Percentiles rank a stretch among this genome's conserved stretches.
Evolutionary conservation across 2,329 filamentous ascomycete genomes (phyloP).

Genomic region (Paramyrothecium sp.): DNA sequence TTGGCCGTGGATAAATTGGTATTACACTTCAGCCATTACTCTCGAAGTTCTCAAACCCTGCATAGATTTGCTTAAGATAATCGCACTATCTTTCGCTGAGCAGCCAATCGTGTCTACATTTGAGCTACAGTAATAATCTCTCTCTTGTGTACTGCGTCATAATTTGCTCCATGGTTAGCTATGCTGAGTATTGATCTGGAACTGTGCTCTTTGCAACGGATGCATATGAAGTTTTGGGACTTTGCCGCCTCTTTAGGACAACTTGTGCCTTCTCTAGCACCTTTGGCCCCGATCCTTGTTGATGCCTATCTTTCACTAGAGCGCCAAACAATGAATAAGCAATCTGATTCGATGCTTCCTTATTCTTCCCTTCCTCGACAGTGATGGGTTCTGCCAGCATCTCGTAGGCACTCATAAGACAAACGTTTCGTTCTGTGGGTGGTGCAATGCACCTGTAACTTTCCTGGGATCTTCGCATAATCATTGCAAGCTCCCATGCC

Average conservation of each 20-base stretch:
- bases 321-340: background rate
- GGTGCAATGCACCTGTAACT: background rate
- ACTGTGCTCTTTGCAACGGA: too few species aligned
- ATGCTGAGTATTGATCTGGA: too few species aligned
- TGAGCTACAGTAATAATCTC: too few species aligned
- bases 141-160: too few species aligned
- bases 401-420: background rate
- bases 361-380: background rate
- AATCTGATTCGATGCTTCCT: background rate
- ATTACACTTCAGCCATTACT: too few species aligned
- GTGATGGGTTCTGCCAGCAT: background rate
- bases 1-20: too few species aligned
- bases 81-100: too few species aligned
- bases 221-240: background rate
- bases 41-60: too few species aligned
- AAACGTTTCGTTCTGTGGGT: background rate
- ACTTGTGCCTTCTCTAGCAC: conserved; percentile 1
- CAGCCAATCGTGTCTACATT: too few species aligned
- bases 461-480: background rate
- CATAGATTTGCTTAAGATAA: too few species aligned
- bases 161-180: too few species aligned
- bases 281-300: background rate
- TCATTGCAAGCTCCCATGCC: background rate
- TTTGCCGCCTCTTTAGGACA: background rate
- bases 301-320: background rate